These are phyloP conservation scores for Gnomoniopsis sp. DNA, from an alignment of 2,329 filamentous ascomycete species.

Conservation along the genomic window DNA sequence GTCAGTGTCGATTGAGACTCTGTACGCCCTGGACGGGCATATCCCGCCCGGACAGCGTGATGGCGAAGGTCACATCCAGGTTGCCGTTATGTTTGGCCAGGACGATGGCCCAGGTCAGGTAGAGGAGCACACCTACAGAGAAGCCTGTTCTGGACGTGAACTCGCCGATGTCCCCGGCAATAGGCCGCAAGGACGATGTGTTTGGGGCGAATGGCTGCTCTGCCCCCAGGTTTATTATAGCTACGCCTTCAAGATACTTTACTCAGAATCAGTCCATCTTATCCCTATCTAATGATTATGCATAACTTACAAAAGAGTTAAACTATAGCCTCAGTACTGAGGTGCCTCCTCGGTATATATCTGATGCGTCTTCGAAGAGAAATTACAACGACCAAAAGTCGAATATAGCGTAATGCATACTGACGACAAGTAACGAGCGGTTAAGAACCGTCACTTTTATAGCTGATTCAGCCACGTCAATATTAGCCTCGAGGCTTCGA, in stretches of 20 bases:
- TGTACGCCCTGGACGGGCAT: background rate
- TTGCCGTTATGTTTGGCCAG: background rate
- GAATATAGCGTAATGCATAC: conserved; percentile 26
- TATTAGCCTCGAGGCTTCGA: background rate
- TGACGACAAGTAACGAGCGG: conserved; percentile 19
- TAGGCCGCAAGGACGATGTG: background rate
- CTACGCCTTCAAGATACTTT: no score
- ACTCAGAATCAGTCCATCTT: no score
- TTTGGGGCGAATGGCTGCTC: background rate
- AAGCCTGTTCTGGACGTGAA: no score
- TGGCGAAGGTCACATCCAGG: background rate
- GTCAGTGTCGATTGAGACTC: background rate
- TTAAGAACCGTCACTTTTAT: conserved; percentile 18
- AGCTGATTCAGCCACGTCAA: conserved; percentile 14
- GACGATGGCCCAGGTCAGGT: conserved; percentile 6
- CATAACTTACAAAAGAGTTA: no score
- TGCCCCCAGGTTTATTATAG: no score
- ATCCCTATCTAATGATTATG: no score
- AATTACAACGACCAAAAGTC: conserved; percentile 26
- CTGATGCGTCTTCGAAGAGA: conserved; percentile 20
- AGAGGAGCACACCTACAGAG: background rate
- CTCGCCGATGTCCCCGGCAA: conserved; percentile 11
- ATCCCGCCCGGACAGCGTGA: background rate
- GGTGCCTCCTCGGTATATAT: background rate
- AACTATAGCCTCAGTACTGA: background rate